Base-by-base conservation (phyloP, 306 rosid genomes). In the Fagus sylvatica region DNA sequence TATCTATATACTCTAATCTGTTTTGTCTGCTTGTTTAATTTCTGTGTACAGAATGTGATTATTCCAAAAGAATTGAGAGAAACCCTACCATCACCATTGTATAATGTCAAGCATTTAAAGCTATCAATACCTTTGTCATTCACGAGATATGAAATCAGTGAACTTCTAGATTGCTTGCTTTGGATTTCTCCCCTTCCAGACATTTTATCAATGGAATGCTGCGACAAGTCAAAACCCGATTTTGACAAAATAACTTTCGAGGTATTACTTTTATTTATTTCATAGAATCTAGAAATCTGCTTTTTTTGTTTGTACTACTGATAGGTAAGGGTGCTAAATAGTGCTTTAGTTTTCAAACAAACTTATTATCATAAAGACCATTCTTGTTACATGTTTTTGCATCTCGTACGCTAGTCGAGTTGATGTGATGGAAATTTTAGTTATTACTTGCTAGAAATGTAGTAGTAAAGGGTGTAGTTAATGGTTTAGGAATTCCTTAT, bases 171-270 rank as follows among this genome's bases (percentile, higher is more conserved):
- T 12, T 40, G 30, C 12, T 51, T 76, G 79, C 73, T 64, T 65
- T 76, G 79, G 74, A 66, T 76, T 76, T 60, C 73, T 30, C 73
- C 74, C 37, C 64, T 48, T 16, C 79, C 65, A 19, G 40, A 64
- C 12, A 66, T 61, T 55, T 22, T 76, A 30, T 2, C 39, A 1
- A 66, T 76, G 10, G 79, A 76, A 33, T 76, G 30, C 33, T 30
- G 71, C 61, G 28, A 42, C 4, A 33, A 46, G 51, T 46, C 51
- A 10, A 13, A 46, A 8, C 51, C 4, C 11, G 51, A 10, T 46
- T 46, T 46, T 46, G 1, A 46, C 15, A 46, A 46, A 2, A 4
- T 46, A 46, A 7, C 46, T 32, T 36, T 76, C 15, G 37, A 36
- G 78, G 71, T 60, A 42, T 54, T 30, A 36, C 62, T 3, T 39